A percentile compares a stretch with the other conserved stretches of the same genome.
Evolutionary conservation across 169 alveolate species (phyloP).

Genomic region (Cryptosporidium sp.): DNA sequence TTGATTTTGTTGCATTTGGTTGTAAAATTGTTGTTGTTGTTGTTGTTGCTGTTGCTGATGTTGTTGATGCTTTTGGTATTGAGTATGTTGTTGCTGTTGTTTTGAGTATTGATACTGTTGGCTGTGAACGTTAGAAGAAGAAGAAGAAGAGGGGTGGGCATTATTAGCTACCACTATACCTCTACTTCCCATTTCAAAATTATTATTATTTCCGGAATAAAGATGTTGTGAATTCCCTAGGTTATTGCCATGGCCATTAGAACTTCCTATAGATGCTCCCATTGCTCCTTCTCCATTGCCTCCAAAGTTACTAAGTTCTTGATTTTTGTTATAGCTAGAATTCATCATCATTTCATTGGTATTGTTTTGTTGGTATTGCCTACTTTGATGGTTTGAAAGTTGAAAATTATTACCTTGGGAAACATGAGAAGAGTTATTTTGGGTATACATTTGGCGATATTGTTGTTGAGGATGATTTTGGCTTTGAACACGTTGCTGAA

Average conservation of each 20-base stretch:
- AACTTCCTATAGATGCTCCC: not conserved
- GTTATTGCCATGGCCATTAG: not conserved
- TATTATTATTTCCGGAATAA: not conserved
- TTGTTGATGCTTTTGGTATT: not conserved
- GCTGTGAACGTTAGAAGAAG: not conserved
- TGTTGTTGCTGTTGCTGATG: not conserved
- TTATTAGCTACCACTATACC: not conserved
- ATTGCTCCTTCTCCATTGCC: no score
- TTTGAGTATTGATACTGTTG: not conserved
- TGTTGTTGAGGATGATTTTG: constrained; percentile 36
- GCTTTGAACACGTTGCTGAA: constrained; percentile 65
- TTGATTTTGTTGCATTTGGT: not conserved
- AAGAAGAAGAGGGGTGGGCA: not conserved
- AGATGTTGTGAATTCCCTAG: not conserved
- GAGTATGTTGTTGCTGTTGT: not conserved
- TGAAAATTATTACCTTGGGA: not conserved
- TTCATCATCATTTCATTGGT: not conserved
- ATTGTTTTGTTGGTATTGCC: not conserved
- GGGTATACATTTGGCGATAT: not conserved
- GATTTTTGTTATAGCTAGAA: not conserved
- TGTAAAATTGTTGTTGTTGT: constrained; percentile 17
- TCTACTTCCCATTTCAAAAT: not conserved
- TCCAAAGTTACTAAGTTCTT: not conserved
- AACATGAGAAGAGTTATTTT: not conserved
- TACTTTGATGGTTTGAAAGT: not conserved